phyloP scores from a whole-genome alignment of 2,329 filamentous ascomycete genomes.

The Aaosphaeria pasadenensis region DNA sequence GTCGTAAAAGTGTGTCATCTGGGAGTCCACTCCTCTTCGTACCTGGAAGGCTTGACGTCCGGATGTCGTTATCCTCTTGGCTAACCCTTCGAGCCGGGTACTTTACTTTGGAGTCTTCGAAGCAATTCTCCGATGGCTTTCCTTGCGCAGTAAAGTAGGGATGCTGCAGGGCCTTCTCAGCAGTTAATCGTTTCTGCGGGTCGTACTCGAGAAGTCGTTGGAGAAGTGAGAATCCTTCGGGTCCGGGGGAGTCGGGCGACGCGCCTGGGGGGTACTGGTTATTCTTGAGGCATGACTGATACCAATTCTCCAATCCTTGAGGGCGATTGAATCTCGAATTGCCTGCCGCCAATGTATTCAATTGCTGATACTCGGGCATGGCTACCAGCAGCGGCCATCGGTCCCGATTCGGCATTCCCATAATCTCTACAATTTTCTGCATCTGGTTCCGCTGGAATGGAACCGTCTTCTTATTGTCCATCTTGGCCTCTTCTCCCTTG shows the following conservation, averaged over 20 bases:
- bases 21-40: slow-evolving; percentile 85
- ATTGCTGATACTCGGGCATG: slow-evolving; percentile 83
- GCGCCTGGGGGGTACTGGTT: slow-evolving; percentile 44
- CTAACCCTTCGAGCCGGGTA: slow-evolving; percentile 90
- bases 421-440: slow-evolving; percentile 97
- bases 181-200: slow-evolving; percentile 81
- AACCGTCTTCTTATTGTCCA: slow-evolving; percentile 96
- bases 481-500: slow-evolving; percentile 98
- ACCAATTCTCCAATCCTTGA: slow-evolving; percentile 67
- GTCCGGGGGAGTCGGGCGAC: slow-evolving; percentile 38
- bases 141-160: slow-evolving; percentile 70
- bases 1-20: slow-evolving; percentile 69
- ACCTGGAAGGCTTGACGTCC: slow-evolving; percentile 83
- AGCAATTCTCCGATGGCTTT: slow-evolving; percentile 77
- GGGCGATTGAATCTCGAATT: slow-evolving; percentile 52
- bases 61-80: slow-evolving; percentile 93
- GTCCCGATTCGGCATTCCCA: slow-evolving; percentile 85
- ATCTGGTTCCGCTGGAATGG: slow-evolving; percentile 98
- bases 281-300: slow-evolving; percentile 46
- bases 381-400: slow-evolving; percentile 79
- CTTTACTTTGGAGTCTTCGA: slow-evolving; percentile 81
- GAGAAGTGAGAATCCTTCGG: slow-evolving; percentile 79
- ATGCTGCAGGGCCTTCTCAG: slow-evolving; percentile 83
- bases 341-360: slow-evolving; percentile 51
- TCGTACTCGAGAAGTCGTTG: slow-evolving; percentile 88